Base-by-base conservation (phyloP, 805 yeast genomes). In the Candida coquimbonensis region DNA sequence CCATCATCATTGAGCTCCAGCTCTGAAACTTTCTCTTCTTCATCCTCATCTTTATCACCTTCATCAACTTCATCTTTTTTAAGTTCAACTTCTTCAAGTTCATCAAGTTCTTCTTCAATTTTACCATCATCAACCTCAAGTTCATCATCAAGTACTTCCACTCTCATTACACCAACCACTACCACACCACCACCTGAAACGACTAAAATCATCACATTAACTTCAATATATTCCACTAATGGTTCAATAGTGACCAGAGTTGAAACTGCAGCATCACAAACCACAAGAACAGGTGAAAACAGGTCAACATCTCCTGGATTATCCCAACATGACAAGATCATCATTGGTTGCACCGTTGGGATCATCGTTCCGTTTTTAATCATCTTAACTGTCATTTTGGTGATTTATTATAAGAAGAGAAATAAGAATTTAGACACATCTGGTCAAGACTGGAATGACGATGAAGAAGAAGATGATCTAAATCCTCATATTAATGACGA, bases 261-360 rank as follows among this genome's bases (percentile, higher is more conserved):
- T 1, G 46, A 54, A 8, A 52, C 59, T 4, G 54, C 67, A 11
- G 46, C 61, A 8, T 49, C 55, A 4, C 50, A 65, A 1, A 52
- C 54, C 3, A 32, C 9, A 12, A 12, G 25, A 26, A 38, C 29
- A 29, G n/a, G 13, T 24, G 24, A 8, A 9, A 29, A 29, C 13
- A 29, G 31, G 3, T 9, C 31, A 29, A 29, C 31, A 19, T 34
- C 31, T 13, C 52, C 4, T 40, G 83, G 83, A 0, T 63, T 80
- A 8, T 70, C 81, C 1, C 56, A 67, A 14, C 63, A 74, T 48
- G 70, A 75, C 45, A 74, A 73, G 46, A 73, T 82, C 33, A 77
- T 83, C 24, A 73, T 81, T 43, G 89, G 89, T 36, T 80, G 81
- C 48, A 82, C 78, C 27, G 82, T 83, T 7, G 89, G 89, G 45